Percentiles rank a stretch among this genome's conserved stretches.
These are phyloP conservation scores for Chlorella sp. DNA, from an alignment of 139 green algal species.

Conservation along the genomic window DNA sequence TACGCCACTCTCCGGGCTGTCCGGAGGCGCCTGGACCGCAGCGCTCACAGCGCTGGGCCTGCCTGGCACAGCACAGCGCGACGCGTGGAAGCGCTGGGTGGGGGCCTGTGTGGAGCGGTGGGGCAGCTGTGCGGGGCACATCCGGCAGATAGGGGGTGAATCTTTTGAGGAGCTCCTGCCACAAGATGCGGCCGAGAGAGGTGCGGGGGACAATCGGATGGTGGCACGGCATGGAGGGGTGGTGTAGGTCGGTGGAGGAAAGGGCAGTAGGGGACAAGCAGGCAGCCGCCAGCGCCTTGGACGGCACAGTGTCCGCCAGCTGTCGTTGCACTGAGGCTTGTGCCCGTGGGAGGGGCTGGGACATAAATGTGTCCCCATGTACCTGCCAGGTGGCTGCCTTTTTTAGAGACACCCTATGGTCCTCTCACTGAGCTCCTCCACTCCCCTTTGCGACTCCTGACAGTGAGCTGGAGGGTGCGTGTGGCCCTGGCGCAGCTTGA, in stretches of 20 bases:
- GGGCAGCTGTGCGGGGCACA: not conserved
- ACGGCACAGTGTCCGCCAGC: too few relatives aligned
- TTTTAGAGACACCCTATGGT: too few relatives aligned
- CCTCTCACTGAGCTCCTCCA: too few relatives aligned
- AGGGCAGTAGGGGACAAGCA: too few relatives aligned
- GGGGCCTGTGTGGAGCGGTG: not conserved
- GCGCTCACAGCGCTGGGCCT: not conserved
- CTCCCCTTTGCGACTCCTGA: too few relatives aligned
- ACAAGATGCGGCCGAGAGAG: not conserved
- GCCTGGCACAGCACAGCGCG: not conserved
- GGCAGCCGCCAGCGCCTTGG: too few relatives aligned
- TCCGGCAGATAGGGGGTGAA: not conserved
- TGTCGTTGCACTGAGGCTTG: too few relatives aligned
- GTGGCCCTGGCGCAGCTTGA: not conserved
- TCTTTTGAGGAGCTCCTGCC: not conserved
- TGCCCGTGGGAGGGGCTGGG: too few relatives aligned
- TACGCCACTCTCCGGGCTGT: not conserved
- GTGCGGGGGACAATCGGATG: not conserved
- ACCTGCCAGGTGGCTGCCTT: too few relatives aligned
- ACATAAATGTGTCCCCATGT: too few relatives aligned
- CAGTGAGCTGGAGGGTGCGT: not conserved
- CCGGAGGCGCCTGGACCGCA: not conserved
- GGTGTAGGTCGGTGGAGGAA: too few relatives aligned
- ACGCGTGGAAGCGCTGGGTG: not conserved
- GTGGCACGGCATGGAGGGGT: too few relatives aligned